Conservation (phyloP, 2,329 filamentous ascomycete species). For the Fusarium algeriense region DNA sequence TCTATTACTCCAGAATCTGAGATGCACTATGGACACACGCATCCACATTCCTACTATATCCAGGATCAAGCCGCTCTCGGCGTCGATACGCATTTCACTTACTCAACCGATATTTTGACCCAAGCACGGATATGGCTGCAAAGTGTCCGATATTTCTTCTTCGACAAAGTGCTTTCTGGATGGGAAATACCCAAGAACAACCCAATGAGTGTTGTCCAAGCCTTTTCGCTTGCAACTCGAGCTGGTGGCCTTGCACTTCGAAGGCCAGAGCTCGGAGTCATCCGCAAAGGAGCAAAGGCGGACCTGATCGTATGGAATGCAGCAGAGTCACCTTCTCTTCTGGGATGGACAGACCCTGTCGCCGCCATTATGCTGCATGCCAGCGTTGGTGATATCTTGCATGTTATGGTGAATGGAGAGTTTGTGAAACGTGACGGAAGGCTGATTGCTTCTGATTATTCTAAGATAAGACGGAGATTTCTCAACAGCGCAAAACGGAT, state of each 20-base stretch:
- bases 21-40: constrained; percentile 68
- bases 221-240: constrained; percentile 67
- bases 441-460: constrained; percentile 50
- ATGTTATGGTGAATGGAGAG: constrained; percentile 59
- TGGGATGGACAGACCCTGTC: constrained; percentile 68
- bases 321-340: constrained; percentile 58
- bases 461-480: constrained; percentile 49
- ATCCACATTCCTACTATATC: constrained; percentile 57
- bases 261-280: constrained; percentile 63
- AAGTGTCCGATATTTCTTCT: constrained; percentile 55
- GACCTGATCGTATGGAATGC: constrained; percentile 67
- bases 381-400: constrained; percentile 63
- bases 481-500: constrained; percentile 52
- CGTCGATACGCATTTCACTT: constrained; percentile 67
- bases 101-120: constrained; percentile 62
- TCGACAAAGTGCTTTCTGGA: constrained; percentile 52
- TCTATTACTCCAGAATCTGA: constrained; percentile 71
- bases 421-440: constrained; percentile 58
- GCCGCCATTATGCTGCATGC: constrained; percentile 68
- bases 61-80: constrained; percentile 66
- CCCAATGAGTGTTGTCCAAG: constrained; percentile 66
- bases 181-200: constrained; percentile 60
- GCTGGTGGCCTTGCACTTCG: constrained; percentile 64
- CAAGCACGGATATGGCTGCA: constrained; percentile 69
- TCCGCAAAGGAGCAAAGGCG: constrained; percentile 63